phyloP scores from a whole-genome alignment of 2,329 filamentous ascomycete genomes.

The Herpotrichia juniperi region DNA sequence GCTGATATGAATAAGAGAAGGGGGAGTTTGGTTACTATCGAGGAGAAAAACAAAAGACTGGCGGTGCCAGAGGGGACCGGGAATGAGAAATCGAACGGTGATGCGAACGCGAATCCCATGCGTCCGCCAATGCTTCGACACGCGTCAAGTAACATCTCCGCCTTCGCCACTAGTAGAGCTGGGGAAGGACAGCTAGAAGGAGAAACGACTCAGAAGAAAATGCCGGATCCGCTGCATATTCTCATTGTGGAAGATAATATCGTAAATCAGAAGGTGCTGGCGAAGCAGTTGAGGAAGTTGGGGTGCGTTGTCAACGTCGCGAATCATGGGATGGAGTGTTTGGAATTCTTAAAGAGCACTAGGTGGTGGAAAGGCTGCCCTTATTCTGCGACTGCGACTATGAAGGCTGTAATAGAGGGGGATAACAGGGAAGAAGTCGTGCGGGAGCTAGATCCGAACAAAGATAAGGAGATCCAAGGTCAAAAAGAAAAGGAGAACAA shows the following conservation, averaged over 20 bases:
- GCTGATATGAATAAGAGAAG: slow-evolving; percentile 14
- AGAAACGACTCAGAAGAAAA: background rate
- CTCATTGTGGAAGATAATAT: slow-evolving; percentile 48
- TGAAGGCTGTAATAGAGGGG: no score
- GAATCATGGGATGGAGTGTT: slow-evolving; percentile 45
- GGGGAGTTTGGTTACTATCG: slow-evolving; percentile 21
- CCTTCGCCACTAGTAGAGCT: no score
- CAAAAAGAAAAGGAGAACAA: background rate
- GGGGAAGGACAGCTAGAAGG: no score
- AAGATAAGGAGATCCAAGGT: background rate
- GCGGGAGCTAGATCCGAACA: no score
- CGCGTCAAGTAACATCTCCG: no score
- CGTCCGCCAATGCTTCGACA: background rate
- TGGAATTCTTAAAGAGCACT: slow-evolving; percentile 40
- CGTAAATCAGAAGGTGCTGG: slow-evolving; percentile 49
- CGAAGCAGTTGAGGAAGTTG: slow-evolving; percentile 45
- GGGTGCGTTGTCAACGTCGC: slow-evolving; percentile 47
- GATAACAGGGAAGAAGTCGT: no score
- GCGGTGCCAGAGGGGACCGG: no score
- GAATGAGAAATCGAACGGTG: no score
- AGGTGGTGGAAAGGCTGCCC: slow-evolving; percentile 21
- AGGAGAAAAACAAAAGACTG: slow-evolving; percentile 30
- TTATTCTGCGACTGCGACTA: background rate
- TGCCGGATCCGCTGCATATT: slow-evolving; percentile 23
- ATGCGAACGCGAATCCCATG: no score